Evolutionary conservation across 2,329 filamentous ascomycete genomes (phyloP), one percentile per base, ranked within the genome.

Genomic region (Chaetomiaceae sp.): DNA sequence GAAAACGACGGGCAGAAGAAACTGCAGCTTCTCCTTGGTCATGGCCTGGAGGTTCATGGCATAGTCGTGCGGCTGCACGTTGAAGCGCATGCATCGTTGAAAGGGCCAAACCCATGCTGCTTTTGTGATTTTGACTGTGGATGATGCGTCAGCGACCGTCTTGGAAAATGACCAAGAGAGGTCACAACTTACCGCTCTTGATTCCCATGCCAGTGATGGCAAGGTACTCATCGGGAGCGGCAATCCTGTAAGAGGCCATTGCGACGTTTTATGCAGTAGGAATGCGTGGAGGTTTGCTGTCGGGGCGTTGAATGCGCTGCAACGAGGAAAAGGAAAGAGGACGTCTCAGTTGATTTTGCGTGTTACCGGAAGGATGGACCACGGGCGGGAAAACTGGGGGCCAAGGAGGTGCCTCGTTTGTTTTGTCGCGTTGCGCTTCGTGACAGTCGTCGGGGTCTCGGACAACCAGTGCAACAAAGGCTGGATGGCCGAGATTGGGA

Each of bases 11-110:
- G 89, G 89, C 0, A 94, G 79, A 5, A 84, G 77, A 67, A 94
- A 91, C 58, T 91, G 87, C 3, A 94, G 78, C 69, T 95, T 95
- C 73, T 95, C 90, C 62, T 85, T 82, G 16, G 89, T 95, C 89
- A 95, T 95, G 52, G 89, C 89, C 66, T 91, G 87, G 1, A 95
- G 74, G 52, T 84, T 84, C 78, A 95, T 88, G 54, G 80, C 82
- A 70, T 94, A 92, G 70, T 95, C 89, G 65, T 89, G 88, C 0
- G 87, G 86, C 59, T 85, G 85, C 63, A 88, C 84, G 57, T 76
- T 80, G 69, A 81, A 81, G 63, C 77, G 76, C 52, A 71, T 76
- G 68, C 73, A 82, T 65, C 82, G 79, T 71, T 91, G 87, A 58
- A 88, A 82, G 51, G 87, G 87, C 70, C 77, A 79, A 16, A 90